Conservation (phyloP, 164 flowering plant genomes). For the Malania oleifera region DNA sequence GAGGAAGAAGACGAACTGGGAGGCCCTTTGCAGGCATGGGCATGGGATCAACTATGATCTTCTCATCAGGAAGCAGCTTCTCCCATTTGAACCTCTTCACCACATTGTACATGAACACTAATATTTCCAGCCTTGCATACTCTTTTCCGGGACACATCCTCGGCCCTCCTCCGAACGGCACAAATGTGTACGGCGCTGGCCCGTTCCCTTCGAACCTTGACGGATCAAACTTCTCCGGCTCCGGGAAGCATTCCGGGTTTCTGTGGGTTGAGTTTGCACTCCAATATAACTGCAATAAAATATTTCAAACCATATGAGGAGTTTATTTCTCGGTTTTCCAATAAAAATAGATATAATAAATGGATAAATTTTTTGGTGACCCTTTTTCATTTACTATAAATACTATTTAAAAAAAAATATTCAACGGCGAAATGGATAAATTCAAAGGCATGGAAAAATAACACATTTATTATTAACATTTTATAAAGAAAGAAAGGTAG, state of each 20-base stretch:
- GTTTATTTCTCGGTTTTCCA: no score
- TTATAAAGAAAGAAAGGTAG: no score
- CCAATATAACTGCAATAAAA: neutral
- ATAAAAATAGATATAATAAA: no score
- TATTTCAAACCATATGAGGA: no score
- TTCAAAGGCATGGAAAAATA: neutral
- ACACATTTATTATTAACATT: no score
- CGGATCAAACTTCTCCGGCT: constrained; percentile 14
- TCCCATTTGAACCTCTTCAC: constrained; percentile 7
- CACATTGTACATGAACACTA: constrained; percentile 10
- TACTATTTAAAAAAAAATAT: no score
- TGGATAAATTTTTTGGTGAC: no score
- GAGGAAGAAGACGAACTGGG: constrained; percentile 11
- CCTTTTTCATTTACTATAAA: no score
- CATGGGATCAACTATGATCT: neutral
- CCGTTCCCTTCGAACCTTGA: constrained; percentile 9
- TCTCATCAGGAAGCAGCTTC: constrained; percentile 7
- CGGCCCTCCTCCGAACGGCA: constrained; percentile 14
- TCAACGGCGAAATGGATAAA: no score
- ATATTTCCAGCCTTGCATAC: constrained; percentile 8
- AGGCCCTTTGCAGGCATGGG: constrained; percentile 8
- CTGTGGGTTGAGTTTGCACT: constrained; percentile 5
- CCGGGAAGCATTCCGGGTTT: constrained; percentile 7
- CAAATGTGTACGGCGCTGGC: constrained; percentile 9
- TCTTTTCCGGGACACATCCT: constrained; percentile 12